Evolutionary conservation across 208 protist species (phyloP), one percentile per base, ranked within the genome.

Genomic region (Crithidia expoeki): DNA sequence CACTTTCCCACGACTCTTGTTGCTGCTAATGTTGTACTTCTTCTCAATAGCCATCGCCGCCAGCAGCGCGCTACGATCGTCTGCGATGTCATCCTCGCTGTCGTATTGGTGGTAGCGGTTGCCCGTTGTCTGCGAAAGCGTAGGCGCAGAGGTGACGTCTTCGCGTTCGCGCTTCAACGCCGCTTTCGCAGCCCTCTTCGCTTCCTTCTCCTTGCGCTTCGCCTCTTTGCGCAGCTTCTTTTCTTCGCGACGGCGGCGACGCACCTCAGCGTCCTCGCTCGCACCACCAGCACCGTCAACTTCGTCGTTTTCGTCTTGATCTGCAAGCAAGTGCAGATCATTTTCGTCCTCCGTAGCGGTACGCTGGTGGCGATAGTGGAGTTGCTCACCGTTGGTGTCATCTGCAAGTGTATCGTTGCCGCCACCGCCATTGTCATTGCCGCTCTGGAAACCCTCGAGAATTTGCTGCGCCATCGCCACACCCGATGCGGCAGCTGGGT

Each of bases 391-490:
- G 6, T 42, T 42, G 10, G 36, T 12, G 36, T 6, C 12, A 12
- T 12, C 36, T 12, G 10, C 12, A 12, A 16, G 36, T 12, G 12
- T 12, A 17, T 17, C 42, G 5, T 47, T 14, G 28, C 40, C 28
- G 34, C 36, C 23, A 1, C 62, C 57, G 33, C 14, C 33, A 4
- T 46, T 32, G 23, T 28, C 34, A 14, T 49, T 27, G 52, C 27
- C 12, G 9, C 40, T 11, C 4, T 34, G 64, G 58, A 72, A 69
- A 16, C 76, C 79, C 0, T 73, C 28, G 2, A 95, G 58, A 46
- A 96, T 85, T 23, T 84, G 79, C 34, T 74, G 61, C 9, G 90
- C 90, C 34, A 82, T 65, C 1, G 60, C 72, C 7, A 93, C 88
- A 46, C 90, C 90, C 2, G 52, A 73, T 25, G 72, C 84, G 2